A percentile compares a stretch with the other conserved stretches of the same genome.
phyloP scores from a whole-genome alignment of 108 stramenopile species.

The Discostella stelligeroides region DNA sequence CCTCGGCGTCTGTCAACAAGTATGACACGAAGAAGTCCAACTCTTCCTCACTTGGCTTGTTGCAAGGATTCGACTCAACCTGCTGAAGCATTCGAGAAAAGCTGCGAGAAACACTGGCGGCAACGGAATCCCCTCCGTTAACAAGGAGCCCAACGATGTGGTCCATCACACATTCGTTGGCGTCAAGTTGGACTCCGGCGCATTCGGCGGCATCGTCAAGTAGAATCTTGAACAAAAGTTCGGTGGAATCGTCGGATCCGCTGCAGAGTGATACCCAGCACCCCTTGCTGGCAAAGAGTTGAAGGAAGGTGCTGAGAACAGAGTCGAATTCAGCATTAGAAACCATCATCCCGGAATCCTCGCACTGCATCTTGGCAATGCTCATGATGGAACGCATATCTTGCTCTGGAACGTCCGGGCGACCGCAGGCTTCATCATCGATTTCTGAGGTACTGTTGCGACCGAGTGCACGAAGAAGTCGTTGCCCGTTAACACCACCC shows the following conservation, averaged over 20 bases:
- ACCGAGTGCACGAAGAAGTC: conserved; percentile 15
- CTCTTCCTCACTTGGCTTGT: conserved; percentile 10
- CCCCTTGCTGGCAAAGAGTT: conserved; percentile 19
- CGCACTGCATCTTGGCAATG: conserved; percentile 16
- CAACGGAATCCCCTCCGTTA: not conserved
- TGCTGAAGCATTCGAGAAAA: conserved; percentile 1
- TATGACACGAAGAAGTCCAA: not conserved
- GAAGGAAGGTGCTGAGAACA: conserved; percentile 13
- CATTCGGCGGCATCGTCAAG: conserved; percentile 30
- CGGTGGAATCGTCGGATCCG: conserved; percentile 12
- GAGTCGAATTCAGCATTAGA: conserved; percentile 24
- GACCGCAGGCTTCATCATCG: conserved; percentile 16
- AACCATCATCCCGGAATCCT: conserved; percentile 8
- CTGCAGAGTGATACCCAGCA: conserved; percentile 45
- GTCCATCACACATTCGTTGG: conserved; percentile 22
- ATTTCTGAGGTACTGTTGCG: not conserved
- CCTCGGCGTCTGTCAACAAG: conserved; percentile 3
- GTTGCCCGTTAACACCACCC: not conserved
- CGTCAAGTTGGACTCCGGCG: conserved; percentile 20
- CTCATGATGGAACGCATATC: conserved; percentile 22
- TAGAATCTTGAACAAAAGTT: conserved; percentile 25
- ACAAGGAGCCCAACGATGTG: conserved; percentile 13
- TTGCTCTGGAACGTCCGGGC: conserved; percentile 20
- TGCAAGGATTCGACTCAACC: conserved; percentile 9
- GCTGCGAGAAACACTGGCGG: not conserved